phyloP scores from a whole-genome alignment of 495 filamentous ascomycete species.

The Penicillium mononematosum region DNA sequence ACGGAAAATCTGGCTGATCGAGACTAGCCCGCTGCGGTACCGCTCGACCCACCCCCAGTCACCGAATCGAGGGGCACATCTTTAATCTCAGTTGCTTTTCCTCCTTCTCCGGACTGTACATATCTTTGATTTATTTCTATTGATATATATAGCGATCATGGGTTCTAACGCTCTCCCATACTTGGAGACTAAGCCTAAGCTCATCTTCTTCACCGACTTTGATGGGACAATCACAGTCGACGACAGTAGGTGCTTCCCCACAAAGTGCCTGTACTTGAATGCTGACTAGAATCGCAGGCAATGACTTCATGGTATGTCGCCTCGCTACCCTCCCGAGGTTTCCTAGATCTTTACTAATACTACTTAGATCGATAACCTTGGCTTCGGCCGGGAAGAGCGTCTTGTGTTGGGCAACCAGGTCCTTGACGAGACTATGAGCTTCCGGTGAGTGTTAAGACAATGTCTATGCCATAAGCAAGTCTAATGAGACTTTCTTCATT shows the following conservation, averaged over 20 bases:
- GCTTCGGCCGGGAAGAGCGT: constrained; percentile 69
- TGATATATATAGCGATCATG: constrained; percentile 26
- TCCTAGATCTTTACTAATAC: constrained; percentile 14
- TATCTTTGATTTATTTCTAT: constrained; percentile 11
- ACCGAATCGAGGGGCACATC: constrained; percentile 21
- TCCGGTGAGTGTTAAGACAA: constrained; percentile 53
- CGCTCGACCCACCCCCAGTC: constrained; percentile 13
- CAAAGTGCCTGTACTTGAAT: background rate
- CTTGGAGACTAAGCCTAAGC: constrained; percentile 67
- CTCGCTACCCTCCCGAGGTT: background rate
- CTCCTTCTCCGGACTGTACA: background rate
- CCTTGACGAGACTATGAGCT: constrained; percentile 62
- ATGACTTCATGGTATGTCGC: constrained; percentile 73
- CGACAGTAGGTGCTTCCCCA: constrained; percentile 59
- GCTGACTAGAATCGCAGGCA: constrained; percentile 54
- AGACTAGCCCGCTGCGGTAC: constrained; percentile 18
- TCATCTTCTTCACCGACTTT: constrained; percentile 98
- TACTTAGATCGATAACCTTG: constrained; percentile 79
- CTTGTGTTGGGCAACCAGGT: constrained; percentile 66
- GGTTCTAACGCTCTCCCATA: constrained; percentile 41
- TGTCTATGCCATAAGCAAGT: background rate
- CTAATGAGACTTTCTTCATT: background rate
- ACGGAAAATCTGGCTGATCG: constrained; percentile 19
- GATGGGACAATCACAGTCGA: constrained; percentile 91
- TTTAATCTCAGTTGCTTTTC: constrained; percentile 11